A percentile compares a stretch with the other conserved stretches of the same genome.
These are phyloP conservation scores for Aspergillus baeticus DNA, from an alignment of 495 filamentous ascomycete genomes.

Conservation along the genomic window DNA sequence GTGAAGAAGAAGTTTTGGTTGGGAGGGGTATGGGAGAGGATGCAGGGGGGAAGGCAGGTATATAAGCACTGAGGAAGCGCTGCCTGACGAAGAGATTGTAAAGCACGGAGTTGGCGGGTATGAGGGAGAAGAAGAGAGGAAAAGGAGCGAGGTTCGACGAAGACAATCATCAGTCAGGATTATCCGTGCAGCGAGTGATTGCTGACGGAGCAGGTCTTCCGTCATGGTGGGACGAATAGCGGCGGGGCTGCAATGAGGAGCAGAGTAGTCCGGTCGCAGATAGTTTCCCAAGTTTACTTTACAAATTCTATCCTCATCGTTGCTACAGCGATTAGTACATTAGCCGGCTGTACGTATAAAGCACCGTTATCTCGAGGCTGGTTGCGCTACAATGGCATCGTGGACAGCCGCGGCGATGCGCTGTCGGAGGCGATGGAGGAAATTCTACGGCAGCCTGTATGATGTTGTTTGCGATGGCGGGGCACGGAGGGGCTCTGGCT, in stretches of 20 bases:
- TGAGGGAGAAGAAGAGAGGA: conserved; percentile 17
- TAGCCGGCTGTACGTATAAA: background rate
- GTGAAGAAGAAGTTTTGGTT: conserved; percentile 7
- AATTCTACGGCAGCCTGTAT: background rate
- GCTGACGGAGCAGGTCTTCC: conserved; percentile 47
- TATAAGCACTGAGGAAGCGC: conserved; percentile 15
- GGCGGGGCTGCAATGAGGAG: conserved; percentile 36
- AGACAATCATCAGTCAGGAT: conserved; percentile 13
- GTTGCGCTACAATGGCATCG: background rate
- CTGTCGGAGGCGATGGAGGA: conserved; percentile 16
- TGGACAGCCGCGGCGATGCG: background rate
- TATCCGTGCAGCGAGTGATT: conserved; percentile 2
- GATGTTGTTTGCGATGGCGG: conserved; percentile 22
- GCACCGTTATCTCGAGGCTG: background rate
- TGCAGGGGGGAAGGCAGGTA: conserved; percentile 4
- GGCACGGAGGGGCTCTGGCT: conserved; percentile 36
- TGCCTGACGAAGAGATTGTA: conserved; percentile 5
- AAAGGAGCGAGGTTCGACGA: conserved; percentile 23
- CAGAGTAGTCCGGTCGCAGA: conserved; percentile 40
- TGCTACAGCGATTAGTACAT: background rate
- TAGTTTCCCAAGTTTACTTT: conserved; percentile 4
- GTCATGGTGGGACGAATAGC: conserved; percentile 41
- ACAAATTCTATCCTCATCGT: background rate
- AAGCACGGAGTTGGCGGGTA: conserved; percentile 2
- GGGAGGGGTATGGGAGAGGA: conserved; percentile 7